Percentiles rank a stretch among this genome's conserved stretches.
phyloP scores from a whole-genome alignment of 2,329 filamentous ascomycete genomes.

The Ophiostoma perfectum region DNA sequence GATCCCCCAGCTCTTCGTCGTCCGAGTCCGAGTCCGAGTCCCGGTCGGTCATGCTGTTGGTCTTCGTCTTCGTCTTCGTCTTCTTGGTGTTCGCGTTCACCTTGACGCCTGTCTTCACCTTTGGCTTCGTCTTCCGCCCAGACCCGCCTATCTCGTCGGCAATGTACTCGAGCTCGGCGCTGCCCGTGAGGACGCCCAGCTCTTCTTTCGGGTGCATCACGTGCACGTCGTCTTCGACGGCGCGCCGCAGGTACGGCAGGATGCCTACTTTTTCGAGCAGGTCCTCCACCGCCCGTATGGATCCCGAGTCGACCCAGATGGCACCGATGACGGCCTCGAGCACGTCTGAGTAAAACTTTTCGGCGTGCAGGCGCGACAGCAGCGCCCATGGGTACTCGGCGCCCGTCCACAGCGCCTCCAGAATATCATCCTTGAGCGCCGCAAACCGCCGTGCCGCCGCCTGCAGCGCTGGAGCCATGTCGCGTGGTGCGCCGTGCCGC shows the following conservation, averaged over 20 bases:
- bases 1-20: neutral
- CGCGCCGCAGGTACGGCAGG: conserved; percentile 53
- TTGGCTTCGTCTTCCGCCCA: no score
- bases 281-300: conserved; percentile 51
- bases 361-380: conserved; percentile 58
- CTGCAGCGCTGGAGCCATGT: conserved; percentile 37
- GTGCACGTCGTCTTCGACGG: conserved; percentile 57
- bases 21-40: conserved; percentile 2
- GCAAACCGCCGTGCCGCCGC: conserved; percentile 43
- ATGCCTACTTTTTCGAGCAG: conserved; percentile 63
- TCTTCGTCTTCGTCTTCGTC: neutral
- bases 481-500: conserved; percentile 46
- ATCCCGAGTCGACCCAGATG: conserved; percentile 73
- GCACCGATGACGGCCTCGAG: conserved; percentile 77
- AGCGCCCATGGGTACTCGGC: conserved; percentile 69
- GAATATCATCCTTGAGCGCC: conserved; percentile 45
- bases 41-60: neutral
- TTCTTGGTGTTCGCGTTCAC: no score
- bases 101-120: no score
- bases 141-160: conserved; percentile 13
- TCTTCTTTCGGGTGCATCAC: conserved; percentile 61
- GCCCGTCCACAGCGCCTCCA: conserved; percentile 45
- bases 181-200: conserved; percentile 54
- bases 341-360: conserved; percentile 79
- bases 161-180: conserved; percentile 50